Conservation (phyloP, 768 basidiomycete genomes). For the Rhodosporidiobolus sp. region DNA sequence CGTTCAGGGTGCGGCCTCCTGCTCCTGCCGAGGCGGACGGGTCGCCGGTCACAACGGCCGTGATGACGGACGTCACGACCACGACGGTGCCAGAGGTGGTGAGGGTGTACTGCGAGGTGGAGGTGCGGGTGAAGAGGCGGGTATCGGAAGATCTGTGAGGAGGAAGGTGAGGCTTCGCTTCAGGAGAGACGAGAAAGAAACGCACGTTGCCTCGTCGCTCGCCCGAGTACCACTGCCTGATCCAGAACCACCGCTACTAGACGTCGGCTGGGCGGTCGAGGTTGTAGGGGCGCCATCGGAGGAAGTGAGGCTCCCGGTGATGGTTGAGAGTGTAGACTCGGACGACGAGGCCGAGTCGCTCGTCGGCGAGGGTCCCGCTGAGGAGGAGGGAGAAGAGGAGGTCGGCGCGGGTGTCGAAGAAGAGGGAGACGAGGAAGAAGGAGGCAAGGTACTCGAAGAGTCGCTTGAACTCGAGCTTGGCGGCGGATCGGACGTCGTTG, state of each 20-base stretch:
- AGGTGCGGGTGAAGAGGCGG: slow-evolving; percentile 5
- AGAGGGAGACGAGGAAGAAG: not conserved
- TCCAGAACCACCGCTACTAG: not conserved
- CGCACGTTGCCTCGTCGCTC: not conserved
- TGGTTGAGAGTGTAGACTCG: not conserved
- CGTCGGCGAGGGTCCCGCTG: not conserved
- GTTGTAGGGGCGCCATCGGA: not conserved
- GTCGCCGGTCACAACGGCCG: slow-evolving; percentile 13
- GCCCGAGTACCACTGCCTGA: too few relatives aligned
- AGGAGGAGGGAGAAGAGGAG: not conserved
- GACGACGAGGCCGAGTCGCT: not conserved
- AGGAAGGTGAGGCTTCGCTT: not conserved
- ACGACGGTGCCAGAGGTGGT: slow-evolving; percentile 36
- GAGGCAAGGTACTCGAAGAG: not conserved
- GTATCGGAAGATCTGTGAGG: not conserved
- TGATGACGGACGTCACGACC: slow-evolving; percentile 32
- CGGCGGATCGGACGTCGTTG: not conserved
- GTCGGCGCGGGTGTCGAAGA: not conserved
- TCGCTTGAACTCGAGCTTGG: not conserved
- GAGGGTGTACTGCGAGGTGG: slow-evolving; percentile 16
- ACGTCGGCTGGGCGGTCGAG: not conserved
- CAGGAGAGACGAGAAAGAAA: too few relatives aligned
- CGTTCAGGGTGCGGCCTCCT: slow-evolving; percentile 23
- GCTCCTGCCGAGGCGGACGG: not conserved
- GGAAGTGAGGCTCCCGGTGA: not conserved